These are phyloP conservation scores for Globisporangium acanthophoron DNA, from an alignment of 352 stramenopile species.

Conservation along the genomic window DNA sequence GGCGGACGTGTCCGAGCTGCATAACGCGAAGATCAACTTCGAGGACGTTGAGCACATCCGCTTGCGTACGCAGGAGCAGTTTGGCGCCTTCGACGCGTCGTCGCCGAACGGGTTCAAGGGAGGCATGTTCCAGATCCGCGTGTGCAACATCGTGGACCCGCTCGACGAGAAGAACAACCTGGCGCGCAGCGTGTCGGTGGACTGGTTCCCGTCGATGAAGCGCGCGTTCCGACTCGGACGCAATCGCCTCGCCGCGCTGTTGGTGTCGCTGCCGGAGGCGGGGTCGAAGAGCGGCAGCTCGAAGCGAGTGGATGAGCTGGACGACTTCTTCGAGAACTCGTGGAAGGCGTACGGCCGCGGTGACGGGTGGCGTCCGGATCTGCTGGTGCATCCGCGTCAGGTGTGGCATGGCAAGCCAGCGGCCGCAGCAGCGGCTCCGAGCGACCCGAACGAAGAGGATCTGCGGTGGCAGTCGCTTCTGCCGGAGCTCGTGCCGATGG, in stretches of 20 bases:
- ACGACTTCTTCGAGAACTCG: conserved; percentile 52
- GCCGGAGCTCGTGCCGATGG: conserved; percentile 11
- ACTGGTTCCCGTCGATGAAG: conserved; percentile 69
- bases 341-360: conserved; percentile 66
- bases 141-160: conserved; percentile 87
- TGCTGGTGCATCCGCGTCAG: conserved; percentile 76
- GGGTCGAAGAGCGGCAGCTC: not conserved
- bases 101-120: conserved; percentile 12
- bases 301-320: conserved; percentile 13
- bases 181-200: conserved; percentile 66
- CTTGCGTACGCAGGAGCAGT: conserved; percentile 43
- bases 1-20: conserved; percentile 5
- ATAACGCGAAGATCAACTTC: conserved; percentile 24
- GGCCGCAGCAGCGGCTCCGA: not conserved
- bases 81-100: conserved; percentile 41
- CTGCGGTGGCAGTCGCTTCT: conserved; percentile 13
- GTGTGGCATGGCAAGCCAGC: conserved; percentile 43
- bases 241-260: conserved; percentile 41
- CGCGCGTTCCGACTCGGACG: conserved; percentile 55
- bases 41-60: conserved; percentile 51
- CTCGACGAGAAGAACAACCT: conserved; percentile 87
- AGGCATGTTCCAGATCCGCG: conserved; percentile 62
- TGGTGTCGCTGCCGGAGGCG: conserved; percentile 14
- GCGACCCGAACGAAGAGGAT: conserved; percentile 4
- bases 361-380: conserved; percentile 71